Evolutionary conservation across 202 grass and related monocot genomes (phyloP).

Genomic region (Setaria viridis): DNA sequence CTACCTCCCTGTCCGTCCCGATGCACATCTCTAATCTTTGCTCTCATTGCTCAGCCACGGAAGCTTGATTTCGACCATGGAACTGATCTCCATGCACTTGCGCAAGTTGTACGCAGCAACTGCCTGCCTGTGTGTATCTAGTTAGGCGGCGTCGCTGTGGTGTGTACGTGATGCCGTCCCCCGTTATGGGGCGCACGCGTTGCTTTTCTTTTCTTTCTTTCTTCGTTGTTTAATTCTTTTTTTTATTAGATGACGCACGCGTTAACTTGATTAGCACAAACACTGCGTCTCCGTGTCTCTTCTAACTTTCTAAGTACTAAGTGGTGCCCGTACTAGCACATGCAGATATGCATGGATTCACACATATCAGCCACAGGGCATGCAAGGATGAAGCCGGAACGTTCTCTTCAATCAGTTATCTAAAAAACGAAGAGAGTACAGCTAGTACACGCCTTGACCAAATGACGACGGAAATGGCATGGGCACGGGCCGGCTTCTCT

Average conservation of each 20-base stretch:
- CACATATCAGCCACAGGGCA: no score
- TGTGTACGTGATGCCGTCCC: constrained; percentile 4
- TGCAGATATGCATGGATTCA: background rate
- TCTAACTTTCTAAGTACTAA: background rate
- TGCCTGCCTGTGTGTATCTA: background rate
- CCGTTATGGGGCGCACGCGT: background rate
- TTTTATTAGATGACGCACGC: no score
- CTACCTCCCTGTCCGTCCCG: no score
- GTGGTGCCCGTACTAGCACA: background rate
- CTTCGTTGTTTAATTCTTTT: no score
- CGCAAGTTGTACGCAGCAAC: background rate
- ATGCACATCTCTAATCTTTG: background rate
- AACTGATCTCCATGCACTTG: background rate
- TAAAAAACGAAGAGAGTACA: background rate
- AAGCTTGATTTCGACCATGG: background rate
- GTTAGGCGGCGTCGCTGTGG: constrained; percentile 1
- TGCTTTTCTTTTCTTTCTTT: background rate
- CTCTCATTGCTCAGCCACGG: background rate
- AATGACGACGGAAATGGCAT: background rate
- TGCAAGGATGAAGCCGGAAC: no score
- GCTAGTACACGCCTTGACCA: background rate
- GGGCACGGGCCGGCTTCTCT: background rate
- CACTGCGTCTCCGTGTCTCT: background rate
- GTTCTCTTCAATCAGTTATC: no score
- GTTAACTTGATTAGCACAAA: background rate